phyloP scores from a whole-genome alignment of 768 basidiomycete species.

The Tylopilus sp. region DNA sequence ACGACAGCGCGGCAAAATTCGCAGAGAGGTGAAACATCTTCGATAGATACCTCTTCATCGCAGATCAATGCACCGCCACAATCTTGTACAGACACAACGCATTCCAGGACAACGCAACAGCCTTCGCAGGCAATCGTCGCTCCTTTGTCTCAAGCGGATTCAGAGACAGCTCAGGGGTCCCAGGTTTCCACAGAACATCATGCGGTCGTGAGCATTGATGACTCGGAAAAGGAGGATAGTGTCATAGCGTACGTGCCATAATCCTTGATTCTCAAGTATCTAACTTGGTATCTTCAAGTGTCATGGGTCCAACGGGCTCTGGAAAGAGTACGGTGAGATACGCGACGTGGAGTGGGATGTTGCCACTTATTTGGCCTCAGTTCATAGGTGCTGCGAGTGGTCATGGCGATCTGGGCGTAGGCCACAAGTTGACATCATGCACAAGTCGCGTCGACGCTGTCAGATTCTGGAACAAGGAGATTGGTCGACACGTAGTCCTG shows the following conservation, averaged over 20 bases:
- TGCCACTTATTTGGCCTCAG: conserved; percentile 1
- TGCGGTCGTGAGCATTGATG: not conserved
- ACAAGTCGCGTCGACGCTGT: conserved; percentile 5
- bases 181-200: not conserved
- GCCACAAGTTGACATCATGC: conserved; percentile 9
- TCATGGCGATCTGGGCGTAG: not conserved
- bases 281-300: conserved; percentile 1
- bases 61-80: no score
- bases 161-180: not conserved
- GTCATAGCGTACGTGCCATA: conserved; percentile 14
- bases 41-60: no score
- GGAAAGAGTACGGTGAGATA: conserved; percentile 14
- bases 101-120: no score
- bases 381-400: conserved; percentile 9
- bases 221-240: not conserved
- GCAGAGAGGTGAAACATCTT: no score
- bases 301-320: conserved; percentile 20
- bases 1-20: no score
- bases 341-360: not conserved
- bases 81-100: no score
- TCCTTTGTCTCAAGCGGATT: no score
- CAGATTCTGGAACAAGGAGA: conserved; percentile 4
- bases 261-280: not conserved
- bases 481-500: conserved; percentile 7
- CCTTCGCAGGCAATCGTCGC: no score